Base-by-base conservation (phyloP, 345 rosid species). In the Conringia planisiliqua region DNA sequence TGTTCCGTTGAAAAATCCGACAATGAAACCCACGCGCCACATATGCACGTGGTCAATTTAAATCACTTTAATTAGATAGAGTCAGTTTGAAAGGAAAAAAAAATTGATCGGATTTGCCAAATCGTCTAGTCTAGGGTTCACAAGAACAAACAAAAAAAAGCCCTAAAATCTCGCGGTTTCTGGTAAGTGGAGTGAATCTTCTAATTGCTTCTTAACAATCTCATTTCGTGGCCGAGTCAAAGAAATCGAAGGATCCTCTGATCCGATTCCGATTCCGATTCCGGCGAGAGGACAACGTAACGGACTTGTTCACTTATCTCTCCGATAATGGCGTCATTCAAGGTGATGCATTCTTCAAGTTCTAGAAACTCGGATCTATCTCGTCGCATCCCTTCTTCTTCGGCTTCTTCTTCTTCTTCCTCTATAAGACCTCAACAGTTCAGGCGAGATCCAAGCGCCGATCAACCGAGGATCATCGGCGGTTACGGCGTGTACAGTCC, bases 281-380 rank as follows among this genome's bases (percentile, higher is more conserved):
- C 73, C 71, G 81, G 76, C 54, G 76, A 77, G 42, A 5, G 30
- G 35, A 61, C 60, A 24, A n/a, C n/a, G n/a, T n/a, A 30, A 22
- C 24, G 22, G 55, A 30, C 43, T 51, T 13, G 2, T 36, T 74
- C 47, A 10, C 0, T 3, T 32, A 4, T 11, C 18, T 43, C 52
- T 42, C 24, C 26, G 47, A 18, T 50, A 76, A 88, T 88, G 91
- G 82, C 90, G 89, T 81, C 98, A 64, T 85, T 86, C 27, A 85
- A 86, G 82, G 81, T 82, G 61, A 86, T 92, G 90, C 79, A 80
- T 73, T 81, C 96, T 68, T 79, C 93, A 0, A 82, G 61, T 47
- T 77, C 93, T 57, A 79, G 83, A 79, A 87, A 80, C 62, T 78
- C 86, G 90, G 93, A 86, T 90, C 88, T 80, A 9, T 70, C 92